Evolutionary conservation across 1,284 basidiomycete genomes (phyloP).

Genomic region (Fomitiporia mediterranea): DNA sequence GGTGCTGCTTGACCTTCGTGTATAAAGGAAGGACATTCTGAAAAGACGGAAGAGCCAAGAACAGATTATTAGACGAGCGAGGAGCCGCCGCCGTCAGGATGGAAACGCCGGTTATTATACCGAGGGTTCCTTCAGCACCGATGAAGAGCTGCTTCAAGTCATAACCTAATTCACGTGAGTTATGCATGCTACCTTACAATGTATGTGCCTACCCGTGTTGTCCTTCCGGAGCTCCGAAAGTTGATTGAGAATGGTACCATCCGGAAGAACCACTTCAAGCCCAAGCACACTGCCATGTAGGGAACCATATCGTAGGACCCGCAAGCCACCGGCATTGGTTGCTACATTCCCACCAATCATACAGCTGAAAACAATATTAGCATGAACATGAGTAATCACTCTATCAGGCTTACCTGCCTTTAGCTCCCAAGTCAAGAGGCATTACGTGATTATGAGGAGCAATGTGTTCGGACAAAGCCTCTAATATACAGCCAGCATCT

Average conservation of each 20-base stretch:
- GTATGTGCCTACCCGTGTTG: slow-evolving; percentile 75
- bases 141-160: slow-evolving; percentile 99
- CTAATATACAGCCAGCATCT: slow-evolving; percentile 94
- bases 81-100: slow-evolving; percentile 93
- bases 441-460: slow-evolving; percentile 91
- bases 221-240: slow-evolving; percentile 89
- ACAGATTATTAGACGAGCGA: slow-evolving; percentile 74
- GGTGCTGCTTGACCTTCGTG: slow-evolving; percentile 63
- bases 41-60: slow-evolving; percentile 71
- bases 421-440: slow-evolving; percentile 96
- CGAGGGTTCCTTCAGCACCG: slow-evolving; percentile 94
- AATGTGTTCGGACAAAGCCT: slow-evolving; percentile 84
- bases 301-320: slow-evolving; percentile 92
- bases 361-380: slow-evolving; percentile 52
- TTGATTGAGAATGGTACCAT: slow-evolving; percentile 92
- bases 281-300: slow-evolving; percentile 95
- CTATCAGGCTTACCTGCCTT: slow-evolving; percentile 69
- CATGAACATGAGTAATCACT: not conserved
- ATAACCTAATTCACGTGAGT: slow-evolving; percentile 58
- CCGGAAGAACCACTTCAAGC: slow-evolving; percentile 94
- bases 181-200: slow-evolving; percentile 9
- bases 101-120: slow-evolving; percentile 92
- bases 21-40: slow-evolving; percentile 70
- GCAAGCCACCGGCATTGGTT: slow-evolving; percentile 95
- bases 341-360: slow-evolving; percentile 98